Evolutionary conservation across 371 early-diverging fungal species (phyloP).

Genomic region (Mortierella sp.): DNA sequence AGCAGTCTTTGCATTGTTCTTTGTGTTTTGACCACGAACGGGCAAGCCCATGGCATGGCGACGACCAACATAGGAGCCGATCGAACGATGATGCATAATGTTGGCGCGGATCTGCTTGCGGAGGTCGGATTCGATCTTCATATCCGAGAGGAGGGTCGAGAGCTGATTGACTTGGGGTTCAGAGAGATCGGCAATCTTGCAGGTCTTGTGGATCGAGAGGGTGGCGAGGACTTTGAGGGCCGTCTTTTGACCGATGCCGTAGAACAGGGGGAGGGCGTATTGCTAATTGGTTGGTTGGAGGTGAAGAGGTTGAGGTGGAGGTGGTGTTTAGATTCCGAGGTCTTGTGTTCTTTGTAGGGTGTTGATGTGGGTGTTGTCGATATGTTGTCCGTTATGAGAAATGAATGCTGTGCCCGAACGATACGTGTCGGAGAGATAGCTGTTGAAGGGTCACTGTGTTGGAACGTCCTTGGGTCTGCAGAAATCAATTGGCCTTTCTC

Average conservation of each 20-base stretch:
- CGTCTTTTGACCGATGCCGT: conserved; percentile 91
- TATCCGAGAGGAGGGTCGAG: conserved; percentile 84
- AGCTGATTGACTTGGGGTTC: conserved; percentile 92
- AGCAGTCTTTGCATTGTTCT: conserved; percentile 91
- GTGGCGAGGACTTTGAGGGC: conserved; percentile 82
- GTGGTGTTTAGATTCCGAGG: neutral
- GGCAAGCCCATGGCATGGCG: conserved; percentile 91
- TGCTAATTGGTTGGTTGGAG: conserved; percentile 19
- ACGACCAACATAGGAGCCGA: conserved; percentile 87
- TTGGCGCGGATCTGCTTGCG: conserved; percentile 84
- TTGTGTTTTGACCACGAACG: conserved; percentile 92
- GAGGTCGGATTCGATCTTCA: conserved; percentile 94
- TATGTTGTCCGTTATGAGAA: neutral
- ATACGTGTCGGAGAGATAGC: too few species aligned
- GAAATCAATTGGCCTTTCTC: neutral
- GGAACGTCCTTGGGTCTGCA: neutral
- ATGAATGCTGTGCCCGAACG: neutral
- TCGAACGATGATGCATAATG: conserved; percentile 85
- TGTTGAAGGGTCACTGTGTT: neutral
- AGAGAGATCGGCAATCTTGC: conserved; percentile 86
- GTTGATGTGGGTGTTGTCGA: neutral
- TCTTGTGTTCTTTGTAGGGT: neutral
- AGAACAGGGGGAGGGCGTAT: conserved; percentile 85
- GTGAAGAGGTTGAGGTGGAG: neutral
- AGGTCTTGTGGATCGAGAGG: conserved; percentile 82